phyloP scores from a whole-genome alignment of 371 early-diverging fungal genomes.

The Zychaea mexicana region DNA sequence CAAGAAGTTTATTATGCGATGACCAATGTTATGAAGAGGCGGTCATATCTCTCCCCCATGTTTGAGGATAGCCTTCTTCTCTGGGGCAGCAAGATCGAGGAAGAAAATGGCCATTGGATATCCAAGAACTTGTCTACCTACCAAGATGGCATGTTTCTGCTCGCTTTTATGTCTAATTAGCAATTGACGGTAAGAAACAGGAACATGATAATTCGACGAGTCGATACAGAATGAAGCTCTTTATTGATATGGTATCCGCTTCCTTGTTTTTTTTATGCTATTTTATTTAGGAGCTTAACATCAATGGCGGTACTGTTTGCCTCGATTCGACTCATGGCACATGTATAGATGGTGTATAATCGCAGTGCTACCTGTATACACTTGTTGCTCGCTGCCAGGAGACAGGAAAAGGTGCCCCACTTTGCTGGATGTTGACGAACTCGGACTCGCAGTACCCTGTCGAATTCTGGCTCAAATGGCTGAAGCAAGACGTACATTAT shows the following conservation, averaged over 20 bases:
- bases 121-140: background rate
- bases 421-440: slow-evolving; percentile 17
- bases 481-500: background rate
- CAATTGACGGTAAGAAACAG: slow-evolving; percentile 4
- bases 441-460: slow-evolving; percentile 1
- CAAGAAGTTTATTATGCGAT: slow-evolving; percentile 11
- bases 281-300: background rate
- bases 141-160: slow-evolving; percentile 6
- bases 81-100: background rate
- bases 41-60: background rate
- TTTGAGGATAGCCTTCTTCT: slow-evolving; percentile 5
- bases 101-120: background rate
- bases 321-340: slow-evolving; percentile 12
- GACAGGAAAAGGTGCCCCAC: slow-evolving; percentile 11
- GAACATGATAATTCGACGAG: background rate
- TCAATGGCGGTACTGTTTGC: background rate
- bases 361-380: background rate
- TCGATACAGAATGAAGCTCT: background rate
- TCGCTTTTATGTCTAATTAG: slow-evolving; percentile 11
- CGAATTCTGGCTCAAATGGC: slow-evolving; percentile 8
- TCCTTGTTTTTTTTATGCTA: no score
- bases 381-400: background rate
- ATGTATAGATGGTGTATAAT: background rate
- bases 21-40: background rate
- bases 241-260: no score